Conservation (phyloP, 441 rosid genomes). For the Syzygium malaccense region DNA sequence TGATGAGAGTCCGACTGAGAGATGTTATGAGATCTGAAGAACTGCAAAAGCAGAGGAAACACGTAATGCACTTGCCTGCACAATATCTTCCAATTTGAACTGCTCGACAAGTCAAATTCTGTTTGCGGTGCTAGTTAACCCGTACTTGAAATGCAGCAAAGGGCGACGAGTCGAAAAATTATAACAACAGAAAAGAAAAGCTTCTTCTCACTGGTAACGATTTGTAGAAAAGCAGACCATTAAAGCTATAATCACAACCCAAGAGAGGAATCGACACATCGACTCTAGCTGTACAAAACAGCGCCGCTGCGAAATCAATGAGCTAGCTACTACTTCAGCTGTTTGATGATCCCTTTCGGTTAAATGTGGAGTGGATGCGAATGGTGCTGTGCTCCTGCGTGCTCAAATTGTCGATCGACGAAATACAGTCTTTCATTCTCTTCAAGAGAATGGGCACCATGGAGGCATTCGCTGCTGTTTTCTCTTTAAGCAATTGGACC, state of each 20-base stretch:
- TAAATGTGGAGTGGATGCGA: constrained; percentile 36
- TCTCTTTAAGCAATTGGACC: constrained; percentile 26
- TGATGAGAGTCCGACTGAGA: not conserved
- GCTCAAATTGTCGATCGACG: constrained; percentile 33
- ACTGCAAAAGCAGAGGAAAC: not conserved
- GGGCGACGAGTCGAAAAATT: not conserved
- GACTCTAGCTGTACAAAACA: not conserved
- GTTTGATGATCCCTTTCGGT: constrained; percentile 11
- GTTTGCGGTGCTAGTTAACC: not conserved
- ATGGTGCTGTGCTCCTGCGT: constrained; percentile 10
- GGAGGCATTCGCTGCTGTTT: constrained; percentile 32
- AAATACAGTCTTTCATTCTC: constrained; percentile 46
- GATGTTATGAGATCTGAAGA: not conserved
- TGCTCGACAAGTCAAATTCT: not conserved
- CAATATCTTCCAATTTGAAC: not conserved
- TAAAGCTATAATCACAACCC: not conserved
- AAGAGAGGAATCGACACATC: not conserved
- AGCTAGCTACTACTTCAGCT: not conserved
- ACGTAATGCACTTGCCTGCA: not conserved
- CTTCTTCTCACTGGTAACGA: not conserved
- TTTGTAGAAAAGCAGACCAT: not conserved
- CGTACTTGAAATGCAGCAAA: not conserved
- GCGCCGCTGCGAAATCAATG: not conserved
- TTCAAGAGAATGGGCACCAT: constrained; percentile 33
- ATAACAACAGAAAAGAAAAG: not conserved